Evolutionary conservation across 2,329 filamentous ascomycete species (phyloP), one percentile per base, ranked within the genome.

Genomic region (Anthostomella pinea): DNA sequence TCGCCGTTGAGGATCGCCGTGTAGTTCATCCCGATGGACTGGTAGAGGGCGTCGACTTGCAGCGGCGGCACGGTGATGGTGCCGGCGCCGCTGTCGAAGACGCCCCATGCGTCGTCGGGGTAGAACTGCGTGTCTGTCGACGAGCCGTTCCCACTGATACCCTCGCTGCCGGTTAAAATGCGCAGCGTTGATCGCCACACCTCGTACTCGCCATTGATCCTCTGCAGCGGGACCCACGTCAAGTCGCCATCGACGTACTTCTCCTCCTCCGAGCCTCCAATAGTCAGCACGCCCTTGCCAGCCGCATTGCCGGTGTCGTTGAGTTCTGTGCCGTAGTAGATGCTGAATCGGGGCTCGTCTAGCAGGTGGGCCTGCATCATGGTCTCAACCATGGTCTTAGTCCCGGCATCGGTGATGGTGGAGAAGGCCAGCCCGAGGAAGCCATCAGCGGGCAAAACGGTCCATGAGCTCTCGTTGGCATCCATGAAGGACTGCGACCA

Each of bases 371-470:
- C 33, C 20, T 41, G 34, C 46, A 65, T 50, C 22, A 65, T 39
- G 5, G 56, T 53, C 41, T 64, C 60, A 9, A 60, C 51, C 9
- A 65, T 13, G 0, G 62, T 60, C 3, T 45, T 45, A 1, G 60
- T 51, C 22, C 46, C 46, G 10, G 49, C 54, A 4, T 56, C 59
- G 7, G 52, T 30, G 28, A 64, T 63, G 15, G 52, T 54, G 11
- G 45, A 41, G 19, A 65, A 65, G 2, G 52, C 54, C 3, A 65
- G 45, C 1, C 63, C 62, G 20, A 65, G 35, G 43, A 65, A 64
- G 15, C 63, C 62, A 28, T 63, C 55, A 4, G 51, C 55, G 1
- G 62, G 43, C 6, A 57, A 46, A 6, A 48, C 30, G 1, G 38
- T 37, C 60, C 59, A 64, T 15, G 35, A 48, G 31, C 43, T 57